A percentile compares a stretch with the other conserved stretches of the same genome.
phyloP scores from a whole-genome alignment of 306 rosid species.

The Purshia tridentata region DNA sequence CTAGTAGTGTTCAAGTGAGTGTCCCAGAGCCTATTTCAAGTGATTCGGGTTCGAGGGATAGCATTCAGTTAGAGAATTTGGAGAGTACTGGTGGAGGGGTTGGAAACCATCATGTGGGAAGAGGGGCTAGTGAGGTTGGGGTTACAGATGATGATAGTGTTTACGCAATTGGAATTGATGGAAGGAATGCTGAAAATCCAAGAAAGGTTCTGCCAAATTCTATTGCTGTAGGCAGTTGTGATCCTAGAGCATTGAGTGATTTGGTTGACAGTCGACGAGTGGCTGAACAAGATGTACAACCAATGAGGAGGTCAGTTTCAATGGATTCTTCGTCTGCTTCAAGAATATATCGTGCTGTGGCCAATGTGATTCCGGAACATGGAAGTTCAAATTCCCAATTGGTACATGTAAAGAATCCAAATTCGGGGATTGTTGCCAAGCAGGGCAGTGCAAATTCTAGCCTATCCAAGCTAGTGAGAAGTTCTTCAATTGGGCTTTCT shows the following conservation, averaged over 20 bases:
- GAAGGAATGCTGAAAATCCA: conserved; percentile 9
- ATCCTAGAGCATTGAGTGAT: conserved; percentile 25
- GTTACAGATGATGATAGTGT: conserved; percentile 25
- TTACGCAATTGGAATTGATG: not conserved
- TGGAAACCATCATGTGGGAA: conserved; percentile 17
- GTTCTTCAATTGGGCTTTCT: conserved; percentile 38
- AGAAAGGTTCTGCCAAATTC: conserved; percentile 26
- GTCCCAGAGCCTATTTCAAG: conserved; percentile 17
- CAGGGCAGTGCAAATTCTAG: conserved; percentile 34
- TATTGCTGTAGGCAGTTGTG: conserved; percentile 4
- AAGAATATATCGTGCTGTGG: conserved; percentile 26
- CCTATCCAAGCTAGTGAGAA: conserved; percentile 25
- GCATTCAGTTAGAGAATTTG: conserved; percentile 21
- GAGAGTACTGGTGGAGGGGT: conserved; percentile 20
- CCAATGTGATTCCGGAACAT: conserved; percentile 23
- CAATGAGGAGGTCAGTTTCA: conserved; percentile 45
- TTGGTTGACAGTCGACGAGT: conserved; percentile 21
- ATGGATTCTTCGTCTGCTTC: conserved; percentile 39
- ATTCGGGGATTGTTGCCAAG: conserved; percentile 24
- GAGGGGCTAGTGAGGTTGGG: conserved; percentile 23
- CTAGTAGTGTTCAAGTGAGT: conserved; percentile 15
- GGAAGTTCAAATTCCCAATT: conserved; percentile 28
- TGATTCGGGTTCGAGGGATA: conserved; percentile 23
- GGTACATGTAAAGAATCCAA: conserved; percentile 5
- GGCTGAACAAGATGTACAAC: conserved; percentile 29